Percentiles rank a stretch among this genome's conserved stretches.
Conservation (phyloP, 768 basidiomycete species). For the Cystobasidium ongulense region DNA sequence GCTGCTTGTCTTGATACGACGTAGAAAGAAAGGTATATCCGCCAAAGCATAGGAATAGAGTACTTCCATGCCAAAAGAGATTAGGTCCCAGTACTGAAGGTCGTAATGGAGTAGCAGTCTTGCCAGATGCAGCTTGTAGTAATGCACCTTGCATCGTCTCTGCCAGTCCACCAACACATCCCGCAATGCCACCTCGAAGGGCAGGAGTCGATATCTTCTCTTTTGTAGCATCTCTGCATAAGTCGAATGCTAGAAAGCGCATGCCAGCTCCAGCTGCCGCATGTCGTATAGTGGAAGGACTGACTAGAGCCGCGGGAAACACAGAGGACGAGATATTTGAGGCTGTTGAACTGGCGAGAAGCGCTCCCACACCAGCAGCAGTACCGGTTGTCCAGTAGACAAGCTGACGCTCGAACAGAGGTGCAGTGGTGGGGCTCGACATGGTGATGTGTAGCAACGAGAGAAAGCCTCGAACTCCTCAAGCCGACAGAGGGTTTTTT, state of each 20-base stretch:
- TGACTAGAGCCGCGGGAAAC: not conserved
- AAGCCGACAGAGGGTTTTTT: not conserved
- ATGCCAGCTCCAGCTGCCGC: slow-evolving; percentile 1
- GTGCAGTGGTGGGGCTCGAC: not conserved
- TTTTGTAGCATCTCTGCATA: not conserved
- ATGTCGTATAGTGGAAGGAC: not conserved
- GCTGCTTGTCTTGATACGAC: not conserved
- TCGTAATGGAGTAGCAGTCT: not conserved
- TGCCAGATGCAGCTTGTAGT: not conserved
- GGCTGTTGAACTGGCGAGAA: not conserved
- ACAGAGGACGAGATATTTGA: not conserved
- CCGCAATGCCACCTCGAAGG: not conserved
- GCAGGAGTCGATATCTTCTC: not conserved
- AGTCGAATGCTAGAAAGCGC: slow-evolving; percentile 13
- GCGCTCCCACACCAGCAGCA: not conserved
- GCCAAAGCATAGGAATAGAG: slow-evolving; percentile 22
- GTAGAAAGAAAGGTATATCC: slow-evolving; percentile 11
- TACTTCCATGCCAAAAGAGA: slow-evolving; percentile 6
- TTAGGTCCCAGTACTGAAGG: not conserved
- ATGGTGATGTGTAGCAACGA: not conserved
- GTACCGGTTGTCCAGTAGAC: slow-evolving; percentile 20
- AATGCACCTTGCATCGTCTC: slow-evolving; percentile 1
- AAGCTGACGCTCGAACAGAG: not conserved
- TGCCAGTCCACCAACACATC: slow-evolving; percentile 7
- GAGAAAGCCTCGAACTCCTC: no score